Evolutionary conservation across 2,329 filamentous ascomycete genomes (phyloP).

Genomic region (Neonectria magnoliae): DNA sequence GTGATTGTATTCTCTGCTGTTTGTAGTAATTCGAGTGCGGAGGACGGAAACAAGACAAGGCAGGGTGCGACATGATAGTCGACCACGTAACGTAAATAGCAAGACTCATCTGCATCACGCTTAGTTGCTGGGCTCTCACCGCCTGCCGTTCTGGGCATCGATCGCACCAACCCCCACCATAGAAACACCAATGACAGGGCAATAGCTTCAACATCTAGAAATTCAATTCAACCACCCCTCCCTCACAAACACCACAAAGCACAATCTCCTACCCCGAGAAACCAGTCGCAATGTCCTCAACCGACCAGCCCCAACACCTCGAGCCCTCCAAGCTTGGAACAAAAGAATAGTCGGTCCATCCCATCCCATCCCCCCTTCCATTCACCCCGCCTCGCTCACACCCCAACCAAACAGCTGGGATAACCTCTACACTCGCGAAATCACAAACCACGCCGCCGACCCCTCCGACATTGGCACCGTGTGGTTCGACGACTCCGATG

Average conservation of each 20-base stretch:
- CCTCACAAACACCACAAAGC: background rate
- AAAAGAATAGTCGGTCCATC: constrained; percentile 80
- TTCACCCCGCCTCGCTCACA: constrained; percentile 4
- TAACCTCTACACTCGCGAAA: constrained; percentile 75
- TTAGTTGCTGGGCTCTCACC: constrained; percentile 33
- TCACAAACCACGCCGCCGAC: constrained; percentile 76
- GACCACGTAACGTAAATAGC: no score
- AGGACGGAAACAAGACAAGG: no score
- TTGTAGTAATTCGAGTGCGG: no score
- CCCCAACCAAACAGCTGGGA: constrained; percentile 70
- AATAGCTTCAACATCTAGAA: constrained; percentile 24
- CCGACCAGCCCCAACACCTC: constrained; percentile 69
- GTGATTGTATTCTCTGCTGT: no score
- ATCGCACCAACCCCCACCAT: constrained; percentile 37
- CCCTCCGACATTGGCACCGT: constrained; percentile 85
- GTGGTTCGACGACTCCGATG: constrained; percentile 96
- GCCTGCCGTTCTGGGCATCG: constrained; percentile 36
- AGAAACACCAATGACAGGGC: constrained; percentile 15
- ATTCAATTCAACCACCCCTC: constrained; percentile 1
- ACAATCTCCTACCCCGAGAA: background rate
- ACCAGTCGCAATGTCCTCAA: constrained; percentile 29
- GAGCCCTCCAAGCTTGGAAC: constrained; percentile 84
- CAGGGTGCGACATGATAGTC: no score
- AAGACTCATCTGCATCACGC: no score
- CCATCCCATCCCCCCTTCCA: constrained; percentile 1